Evolutionary conservation across 257 asterid species (phyloP), one percentile per base, ranked within the genome.

Genomic region (Rauvolfia tetraphylla): DNA sequence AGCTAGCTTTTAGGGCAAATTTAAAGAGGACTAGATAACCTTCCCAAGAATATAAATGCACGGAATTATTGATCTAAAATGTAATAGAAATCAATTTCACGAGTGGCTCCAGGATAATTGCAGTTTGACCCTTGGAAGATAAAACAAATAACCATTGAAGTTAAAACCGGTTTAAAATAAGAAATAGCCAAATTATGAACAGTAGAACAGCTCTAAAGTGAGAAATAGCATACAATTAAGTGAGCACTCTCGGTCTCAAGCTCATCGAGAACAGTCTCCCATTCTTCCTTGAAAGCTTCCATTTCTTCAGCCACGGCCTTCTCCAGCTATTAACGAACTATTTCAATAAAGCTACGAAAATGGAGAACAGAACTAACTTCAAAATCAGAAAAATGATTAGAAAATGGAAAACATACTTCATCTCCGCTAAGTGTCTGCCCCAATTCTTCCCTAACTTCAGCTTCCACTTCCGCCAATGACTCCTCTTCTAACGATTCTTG

Each of bases 401-500:
- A 36, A 27, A 53, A n/a, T 0, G 65, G 23, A 68, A 42, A 41
- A 63, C 51, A 51, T 79, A 95, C 99, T 75, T 85, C 96, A 75
- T 89, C 89, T 71, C 89, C 90, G 13, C 81, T 79, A 76, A 90
- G 88, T 63, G 93, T 83, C 49, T 84, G 92, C 71, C 91, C 81
- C 85, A 95, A 85, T 85, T 95, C 98, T 71, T 89, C 90, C 83
- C 94, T 89, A 82, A 92, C 98, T 83, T 95, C 98, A 23, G 90
- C 94, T 86, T 90, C 94, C 61, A 95, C 93, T 76, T 87, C 81
- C 34, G 84, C 81, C 62, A 95, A 75, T 61, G 97, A 86, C 85
- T 95, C 99, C 83, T 92, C 96, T 88, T 95, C 99, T 65, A 92
- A 85, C 1, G 93, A 76, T 82, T 95, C 99, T 83, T 95, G 99